Evolutionary conservation across 2,329 filamentous ascomycete genomes (phyloP).

Genomic region (Fusarium chlamydosporum): DNA sequence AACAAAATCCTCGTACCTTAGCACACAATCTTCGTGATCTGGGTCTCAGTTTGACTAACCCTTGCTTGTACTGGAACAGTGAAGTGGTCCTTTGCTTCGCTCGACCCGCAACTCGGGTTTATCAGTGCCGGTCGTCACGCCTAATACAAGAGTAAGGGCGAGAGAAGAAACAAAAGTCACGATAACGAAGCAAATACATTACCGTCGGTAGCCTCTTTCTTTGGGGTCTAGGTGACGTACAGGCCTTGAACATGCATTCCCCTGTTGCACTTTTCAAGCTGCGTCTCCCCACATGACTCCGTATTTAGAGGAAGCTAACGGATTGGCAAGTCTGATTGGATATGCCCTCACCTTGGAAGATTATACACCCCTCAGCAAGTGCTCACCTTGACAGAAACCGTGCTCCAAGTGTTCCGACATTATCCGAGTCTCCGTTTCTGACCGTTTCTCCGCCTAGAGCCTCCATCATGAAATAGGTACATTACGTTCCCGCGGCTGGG

Average conservation of each 20-base stretch:
- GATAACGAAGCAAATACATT: constrained; percentile 44
- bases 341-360: constrained; percentile 27
- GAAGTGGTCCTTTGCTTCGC: constrained; percentile 16
- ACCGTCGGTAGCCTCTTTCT: constrained; percentile 43
- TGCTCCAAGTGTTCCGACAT: constrained; percentile 40
- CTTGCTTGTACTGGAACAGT: constrained; percentile 20
- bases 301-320: constrained; percentile 1
- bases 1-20: constrained; percentile 14
- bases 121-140: constrained; percentile 28
- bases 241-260: constrained; percentile 32
- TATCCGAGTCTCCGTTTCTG: constrained; percentile 43
- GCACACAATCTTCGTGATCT: constrained; percentile 16
- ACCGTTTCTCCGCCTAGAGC: constrained; percentile 43
- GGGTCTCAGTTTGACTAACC: constrained; percentile 21
- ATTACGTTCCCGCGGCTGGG: constrained; percentile 46
- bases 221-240: constrained; percentile 44
- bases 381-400: constrained; percentile 13
- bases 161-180: constrained; percentile 30
- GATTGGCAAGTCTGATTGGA: constrained; percentile 31
- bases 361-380: constrained; percentile 22
- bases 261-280: constrained; percentile 5
- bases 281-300: constrained; percentile 30
- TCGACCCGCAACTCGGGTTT: constrained; percentile 27
- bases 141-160: constrained; percentile 10
- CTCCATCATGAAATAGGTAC: constrained; percentile 42